Percentiles rank a stretch among this genome's conserved stretches.
phyloP scores from a whole-genome alignment of 2,329 filamentous ascomycete genomes.

The Sclerotinia borealis region DNA sequence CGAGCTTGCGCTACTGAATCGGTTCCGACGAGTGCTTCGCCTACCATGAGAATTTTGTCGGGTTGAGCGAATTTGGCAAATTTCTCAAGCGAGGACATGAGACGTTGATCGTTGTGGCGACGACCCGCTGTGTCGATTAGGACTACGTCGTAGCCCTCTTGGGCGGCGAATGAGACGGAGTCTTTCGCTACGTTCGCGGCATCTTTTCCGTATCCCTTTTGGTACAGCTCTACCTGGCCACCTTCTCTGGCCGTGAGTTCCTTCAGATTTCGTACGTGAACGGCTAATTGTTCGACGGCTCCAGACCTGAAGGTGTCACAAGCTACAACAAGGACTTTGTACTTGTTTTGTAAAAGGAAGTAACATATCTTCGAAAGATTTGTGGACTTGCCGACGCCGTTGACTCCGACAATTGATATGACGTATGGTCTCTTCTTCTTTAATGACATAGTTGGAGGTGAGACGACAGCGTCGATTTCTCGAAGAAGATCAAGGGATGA shows the following conservation, averaged over 20 bases:
- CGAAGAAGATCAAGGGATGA: conserved; percentile 90
- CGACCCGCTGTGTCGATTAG: conserved; percentile 94
- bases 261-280: conserved; percentile 89
- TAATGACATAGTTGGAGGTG: conserved; percentile 57
- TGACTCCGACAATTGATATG: conserved; percentile 96
- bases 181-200: conserved; percentile 93
- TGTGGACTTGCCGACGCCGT: conserved; percentile 96
- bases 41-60: conserved; percentile 98
- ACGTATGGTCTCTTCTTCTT: conserved; percentile 76
- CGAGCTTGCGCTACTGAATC: conserved; percentile 93
- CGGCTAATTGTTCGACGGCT: conserved; percentile 91
- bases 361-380: conserved; percentile 98
- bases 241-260: conserved; percentile 82
- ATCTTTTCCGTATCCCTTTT: conserved; percentile 97
- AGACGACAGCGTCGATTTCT: conserved; percentile 76
- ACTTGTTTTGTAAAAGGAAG: conserved; percentile 95
- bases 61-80: conserved; percentile 94
- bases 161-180: conserved; percentile 73
- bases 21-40: conserved; percentile 82
- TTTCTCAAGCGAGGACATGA: conserved; percentile 96
- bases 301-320: conserved; percentile 97
- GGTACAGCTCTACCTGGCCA: conserved; percentile 82
- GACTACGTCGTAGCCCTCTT: conserved; percentile 81
- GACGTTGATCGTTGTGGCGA: conserved; percentile 86
- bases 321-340: conserved; percentile 87